These are phyloP conservation scores for Taphrina communis DNA, from an alignment of 1,139 yeast species.

Conservation along the genomic window DNA sequence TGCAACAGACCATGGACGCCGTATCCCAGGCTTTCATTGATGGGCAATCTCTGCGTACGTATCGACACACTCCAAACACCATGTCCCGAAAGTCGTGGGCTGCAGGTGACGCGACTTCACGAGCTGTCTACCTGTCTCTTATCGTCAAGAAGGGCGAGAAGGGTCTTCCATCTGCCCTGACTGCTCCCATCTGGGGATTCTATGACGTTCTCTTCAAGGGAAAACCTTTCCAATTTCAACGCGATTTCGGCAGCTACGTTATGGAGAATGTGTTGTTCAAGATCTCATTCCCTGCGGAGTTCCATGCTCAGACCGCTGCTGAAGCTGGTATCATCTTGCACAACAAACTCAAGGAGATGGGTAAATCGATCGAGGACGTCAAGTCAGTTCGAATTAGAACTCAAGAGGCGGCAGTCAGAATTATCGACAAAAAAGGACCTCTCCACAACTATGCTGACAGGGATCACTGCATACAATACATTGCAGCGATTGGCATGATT, in stretches of 20 bases:
- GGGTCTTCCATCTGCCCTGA: constrained; percentile 64
- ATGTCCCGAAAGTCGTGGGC: constrained; percentile 71
- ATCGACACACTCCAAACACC: constrained; percentile 68
- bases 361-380: constrained; percentile 59
- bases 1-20: constrained; percentile 62
- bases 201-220: constrained; percentile 65
- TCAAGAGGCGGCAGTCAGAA: constrained; percentile 66
- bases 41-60: constrained; percentile 64
- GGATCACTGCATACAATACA: constrained; percentile 67
- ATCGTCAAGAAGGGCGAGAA: constrained; percentile 61
- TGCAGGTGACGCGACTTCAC: constrained; percentile 67
- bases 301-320: constrained; percentile 70
- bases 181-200: constrained; percentile 67
- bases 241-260: constrained; percentile 63
- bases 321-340: constrained; percentile 62
- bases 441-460: constrained; percentile 67
- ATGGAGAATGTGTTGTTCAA: constrained; percentile 67
- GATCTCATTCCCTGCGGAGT: constrained; percentile 69
- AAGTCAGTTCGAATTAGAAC: constrained; percentile 60
- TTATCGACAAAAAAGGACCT: constrained; percentile 65
- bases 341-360: constrained; percentile 53
- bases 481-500: constrained; percentile 64
- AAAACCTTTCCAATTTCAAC: constrained; percentile 60
- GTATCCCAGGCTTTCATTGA: constrained; percentile 66
- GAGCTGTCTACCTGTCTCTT: constrained; percentile 63